These are phyloP conservation scores for Apiospora phragmitis DNA, from an alignment of 2,329 filamentous ascomycete genomes.

Conservation along the genomic window DNA sequence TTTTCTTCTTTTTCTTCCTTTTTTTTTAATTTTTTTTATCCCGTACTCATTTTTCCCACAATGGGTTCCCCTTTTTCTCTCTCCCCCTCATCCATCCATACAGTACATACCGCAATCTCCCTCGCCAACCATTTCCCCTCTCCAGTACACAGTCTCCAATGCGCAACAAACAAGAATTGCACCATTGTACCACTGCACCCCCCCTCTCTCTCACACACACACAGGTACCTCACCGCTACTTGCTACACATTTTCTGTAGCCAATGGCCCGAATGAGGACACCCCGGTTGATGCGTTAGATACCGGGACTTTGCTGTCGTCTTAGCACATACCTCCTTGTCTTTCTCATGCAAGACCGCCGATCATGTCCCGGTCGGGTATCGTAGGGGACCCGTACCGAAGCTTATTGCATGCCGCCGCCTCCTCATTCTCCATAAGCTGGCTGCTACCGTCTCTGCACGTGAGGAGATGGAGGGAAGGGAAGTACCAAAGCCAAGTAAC, in stretches of 20 bases:
- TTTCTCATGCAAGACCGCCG: conserved; percentile 9
- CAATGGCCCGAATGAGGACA: conserved; percentile 4
- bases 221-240: conserved; percentile 8
- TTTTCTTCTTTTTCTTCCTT: no score
- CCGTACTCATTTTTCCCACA: background rate
- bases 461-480: background rate
- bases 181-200: background rate
- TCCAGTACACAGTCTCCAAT: background rate
- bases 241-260: background rate
- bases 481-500: conserved; percentile 1
- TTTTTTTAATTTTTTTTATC: background rate
- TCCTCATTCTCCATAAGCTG: conserved; percentile 3
- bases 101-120: background rate
- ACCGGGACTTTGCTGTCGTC: conserved; percentile 8
- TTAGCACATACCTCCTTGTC: conserved; percentile 1
- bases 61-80: background rate
- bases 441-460: background rate
- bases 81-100: background rate
- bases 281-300: background rate
- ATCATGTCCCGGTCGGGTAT: conserved; percentile 6
- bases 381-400: conserved; percentile 10
- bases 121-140: background rate
- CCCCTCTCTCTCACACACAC: background rate
- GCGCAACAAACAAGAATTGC: background rate
- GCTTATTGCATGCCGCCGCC: conserved; percentile 11